phyloP scores from a whole-genome alignment of 208 protist genomes.

The Leishmania aethiopica region DNA sequence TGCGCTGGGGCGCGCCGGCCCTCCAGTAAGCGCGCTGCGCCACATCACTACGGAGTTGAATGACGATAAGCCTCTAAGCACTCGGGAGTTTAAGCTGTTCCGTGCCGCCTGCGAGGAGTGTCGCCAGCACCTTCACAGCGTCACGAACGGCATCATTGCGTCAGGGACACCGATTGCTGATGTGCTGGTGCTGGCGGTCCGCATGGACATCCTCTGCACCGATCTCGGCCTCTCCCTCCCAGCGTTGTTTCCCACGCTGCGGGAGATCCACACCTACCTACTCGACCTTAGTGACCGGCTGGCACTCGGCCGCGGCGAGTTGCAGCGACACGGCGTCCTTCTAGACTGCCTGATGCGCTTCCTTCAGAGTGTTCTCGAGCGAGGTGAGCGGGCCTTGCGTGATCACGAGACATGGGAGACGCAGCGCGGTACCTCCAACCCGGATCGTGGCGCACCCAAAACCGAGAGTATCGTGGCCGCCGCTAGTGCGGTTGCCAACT shows the following conservation, averaged over 20 bases:
- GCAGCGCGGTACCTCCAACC: conserved; percentile 1
- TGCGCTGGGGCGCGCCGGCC: conserved; percentile 26
- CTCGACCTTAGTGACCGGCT: conserved; percentile 41
- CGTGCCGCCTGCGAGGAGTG: conserved; percentile 58
- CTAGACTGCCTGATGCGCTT: conserved; percentile 38
- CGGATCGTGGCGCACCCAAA: conserved; percentile 5
- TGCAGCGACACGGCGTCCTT: conserved; percentile 27
- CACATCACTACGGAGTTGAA: conserved; percentile 61
- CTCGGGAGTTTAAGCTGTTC: conserved; percentile 66
- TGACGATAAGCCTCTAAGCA: conserved; percentile 48
- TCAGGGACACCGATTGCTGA: conserved; percentile 44
- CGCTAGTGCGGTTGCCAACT: conserved; percentile 3
- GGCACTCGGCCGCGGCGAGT: conserved; percentile 12
- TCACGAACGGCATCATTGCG: conserved; percentile 43
- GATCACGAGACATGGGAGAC: conserved; percentile 34
- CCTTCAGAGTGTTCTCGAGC: conserved; percentile 35
- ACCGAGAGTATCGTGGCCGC: neutral
- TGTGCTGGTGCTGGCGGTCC: conserved; percentile 61
- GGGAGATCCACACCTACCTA: conserved; percentile 64
- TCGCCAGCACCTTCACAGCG: conserved; percentile 68
- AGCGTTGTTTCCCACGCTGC: conserved; percentile 56
- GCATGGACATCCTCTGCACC: conserved; percentile 67
- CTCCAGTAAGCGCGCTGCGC: conserved; percentile 44
- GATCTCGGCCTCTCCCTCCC: conserved; percentile 52
- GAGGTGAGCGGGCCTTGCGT: conserved; percentile 30